Evolutionary conservation across 192 early-diverging fungal genomes (phyloP), one percentile per base, ranked within the genome.

Genomic region (Spizellomyces punctatus): DNA sequence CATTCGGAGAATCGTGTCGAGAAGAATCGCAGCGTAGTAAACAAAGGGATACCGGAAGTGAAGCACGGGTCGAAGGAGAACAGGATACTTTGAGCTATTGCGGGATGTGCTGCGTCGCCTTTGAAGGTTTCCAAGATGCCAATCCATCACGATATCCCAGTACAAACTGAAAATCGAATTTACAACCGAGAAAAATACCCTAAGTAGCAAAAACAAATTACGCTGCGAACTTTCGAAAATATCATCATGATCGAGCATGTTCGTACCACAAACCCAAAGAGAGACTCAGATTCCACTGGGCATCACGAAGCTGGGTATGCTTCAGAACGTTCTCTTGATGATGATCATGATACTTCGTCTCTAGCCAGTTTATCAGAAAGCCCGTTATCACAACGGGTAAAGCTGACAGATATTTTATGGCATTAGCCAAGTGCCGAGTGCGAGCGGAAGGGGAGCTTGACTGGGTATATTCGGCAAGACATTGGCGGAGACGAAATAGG

Each of bases 71-170:
- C 96, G 85, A 47, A 95, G 76, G 19, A 91, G 73, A 9, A 81
- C 65, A 21, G 81, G 66, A 50, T 72, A 76, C 58, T 42, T 17
- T 41, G 56, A 44, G 17, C 46, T 59, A 36, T 48, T 61, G 47
- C 66, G 46, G 48, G 48, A 19, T 22, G 59, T 17, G 52, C 52
- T 65, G 4, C 50, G 14, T 12, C 50, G 50, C 17, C 17, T 54
- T 54, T 54, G 56, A 19, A 58, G 12, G 64, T 68, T 66, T 43
- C 55, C 42, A 10, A 68, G 57, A 64, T 81, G 66, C 95, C 95
- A 98, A 78, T 97, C 96, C 74, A 94, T 89, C 16, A 84, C 86
- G 41, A 98, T 84, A 82, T 98, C 96, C 98, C 96, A 99, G 78
- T 95, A 96, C 50, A 95, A 89, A 6, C 93, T 95, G 79, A 92